Conservation (phyloP, 2,329 filamentous ascomycete species). For the Apiospora sp. region DNA sequence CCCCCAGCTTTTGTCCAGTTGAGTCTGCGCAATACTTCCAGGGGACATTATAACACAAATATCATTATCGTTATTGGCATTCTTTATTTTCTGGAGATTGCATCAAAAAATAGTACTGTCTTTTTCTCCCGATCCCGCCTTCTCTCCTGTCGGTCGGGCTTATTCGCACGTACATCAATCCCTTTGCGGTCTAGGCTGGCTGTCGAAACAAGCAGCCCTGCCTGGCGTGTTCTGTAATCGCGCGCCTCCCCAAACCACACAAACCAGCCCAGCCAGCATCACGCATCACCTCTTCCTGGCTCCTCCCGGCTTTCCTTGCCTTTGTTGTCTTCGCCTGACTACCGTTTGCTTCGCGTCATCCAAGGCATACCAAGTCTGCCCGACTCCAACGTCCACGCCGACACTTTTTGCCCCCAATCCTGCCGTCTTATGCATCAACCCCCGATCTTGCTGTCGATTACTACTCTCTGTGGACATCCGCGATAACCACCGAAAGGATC, state of each 20-base stretch:
- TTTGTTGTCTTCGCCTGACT: slow-evolving; percentile 7
- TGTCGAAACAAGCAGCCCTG: slow-evolving; percentile 21
- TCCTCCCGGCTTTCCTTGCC: neutral
- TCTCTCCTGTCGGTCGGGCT: neutral
- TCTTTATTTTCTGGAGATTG: neutral
- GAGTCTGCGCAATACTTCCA: slow-evolving; percentile 14
- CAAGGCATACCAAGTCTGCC: neutral
- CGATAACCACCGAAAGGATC: slow-evolving; percentile 8
- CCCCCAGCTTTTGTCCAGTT: neutral
- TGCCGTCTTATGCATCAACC: slow-evolving; percentile 23
- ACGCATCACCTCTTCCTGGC: slow-evolving; percentile 19
- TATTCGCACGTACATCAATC: slow-evolving; percentile 10
- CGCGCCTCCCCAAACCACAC: slow-evolving; percentile 20
- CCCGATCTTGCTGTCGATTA: slow-evolving; percentile 7
- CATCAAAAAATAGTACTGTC: neutral
- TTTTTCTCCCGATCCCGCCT: neutral
- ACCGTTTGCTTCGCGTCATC: slow-evolving; percentile 19
- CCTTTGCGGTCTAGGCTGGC: slow-evolving; percentile 11
- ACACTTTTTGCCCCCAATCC: neutral
- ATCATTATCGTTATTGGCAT: neutral
- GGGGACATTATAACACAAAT: neutral
- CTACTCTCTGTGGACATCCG: slow-evolving; percentile 12
- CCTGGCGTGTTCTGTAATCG: slow-evolving; percentile 22
- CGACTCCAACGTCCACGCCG: neutral
- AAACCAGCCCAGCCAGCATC: slow-evolving; percentile 12